Percentiles rank a stretch among this genome's conserved stretches.
Conservation (phyloP, 176 grass and related monocot genomes). For the Bonia amplexicaulis region DNA sequence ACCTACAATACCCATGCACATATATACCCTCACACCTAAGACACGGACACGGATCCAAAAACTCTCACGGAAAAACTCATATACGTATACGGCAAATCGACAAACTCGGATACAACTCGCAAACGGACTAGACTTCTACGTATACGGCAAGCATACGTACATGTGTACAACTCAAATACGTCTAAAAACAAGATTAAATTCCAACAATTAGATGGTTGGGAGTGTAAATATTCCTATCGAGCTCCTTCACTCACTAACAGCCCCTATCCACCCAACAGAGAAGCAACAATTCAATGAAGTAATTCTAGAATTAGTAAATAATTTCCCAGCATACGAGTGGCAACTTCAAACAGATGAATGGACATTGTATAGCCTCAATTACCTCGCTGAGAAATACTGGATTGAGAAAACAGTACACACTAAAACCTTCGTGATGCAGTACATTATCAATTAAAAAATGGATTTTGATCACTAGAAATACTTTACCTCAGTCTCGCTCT, state of each 20-base stretch:
- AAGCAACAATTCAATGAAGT: background rate
- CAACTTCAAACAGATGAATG: background rate
- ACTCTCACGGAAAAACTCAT: too few relatives aligned
- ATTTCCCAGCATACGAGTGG: background rate
- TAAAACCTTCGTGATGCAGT: background rate
- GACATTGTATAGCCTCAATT: background rate
- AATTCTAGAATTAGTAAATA: background rate
- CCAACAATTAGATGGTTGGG: background rate
- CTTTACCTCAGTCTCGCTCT: background rate
- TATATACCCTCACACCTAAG: too few relatives aligned
- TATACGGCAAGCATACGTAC: too few relatives aligned
- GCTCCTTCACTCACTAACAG: background rate
- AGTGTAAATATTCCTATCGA: background rate
- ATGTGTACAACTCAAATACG: too few relatives aligned
- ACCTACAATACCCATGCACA: too few relatives aligned
- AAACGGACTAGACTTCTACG: too few relatives aligned
- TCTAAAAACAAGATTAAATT: too few relatives aligned
- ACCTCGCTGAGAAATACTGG: background rate
- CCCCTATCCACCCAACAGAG: background rate
- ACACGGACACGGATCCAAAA: too few relatives aligned
- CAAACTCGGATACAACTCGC: too few relatives aligned
- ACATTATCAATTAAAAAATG: background rate
- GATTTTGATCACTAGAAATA: background rate
- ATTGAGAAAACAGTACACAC: background rate
- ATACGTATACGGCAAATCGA: too few relatives aligned